These are phyloP conservation scores for Pyrenopolyporus hunteri DNA, from an alignment of 495 filamentous ascomycete genomes.

Conservation along the genomic window DNA sequence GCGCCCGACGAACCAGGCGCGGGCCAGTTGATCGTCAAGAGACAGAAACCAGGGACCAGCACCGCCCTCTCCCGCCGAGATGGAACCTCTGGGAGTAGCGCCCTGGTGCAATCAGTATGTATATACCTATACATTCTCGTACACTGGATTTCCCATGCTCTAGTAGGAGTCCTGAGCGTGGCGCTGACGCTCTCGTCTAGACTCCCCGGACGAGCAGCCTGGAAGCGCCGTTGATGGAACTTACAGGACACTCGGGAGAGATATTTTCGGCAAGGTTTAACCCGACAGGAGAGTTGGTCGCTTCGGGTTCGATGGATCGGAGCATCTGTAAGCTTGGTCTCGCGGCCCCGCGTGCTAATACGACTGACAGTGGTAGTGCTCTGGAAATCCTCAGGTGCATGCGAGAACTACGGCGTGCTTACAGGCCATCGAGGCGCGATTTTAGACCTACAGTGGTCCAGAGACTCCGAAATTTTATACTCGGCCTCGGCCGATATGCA, in stretches of 20 bases:
- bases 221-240: conserved; percentile 93
- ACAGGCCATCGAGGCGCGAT: conserved; percentile 89
- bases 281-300: conserved; percentile 82
- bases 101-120: conserved; percentile 85
- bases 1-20: conserved; percentile 78
- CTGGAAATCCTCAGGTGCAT: conserved; percentile 90
- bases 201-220: conserved; percentile 82
- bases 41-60: conserved; percentile 78
- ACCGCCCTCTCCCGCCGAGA: conserved; percentile 67
- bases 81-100: conserved; percentile 67
- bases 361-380: conserved; percentile 63
- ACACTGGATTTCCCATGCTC: too few species aligned
- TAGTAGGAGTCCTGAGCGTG: neutral
- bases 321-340: conserved; percentile 70
- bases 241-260: conserved; percentile 80
- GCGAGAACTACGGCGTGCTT: conserved; percentile 89
- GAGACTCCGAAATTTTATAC: conserved; percentile 88
- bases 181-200: conserved; percentile 52
- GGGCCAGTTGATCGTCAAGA: conserved; percentile 86
- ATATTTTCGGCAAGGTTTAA: conserved; percentile 93
- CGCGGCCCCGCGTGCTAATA: neutral
- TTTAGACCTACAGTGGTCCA: conserved; percentile 94
- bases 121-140: neutral
- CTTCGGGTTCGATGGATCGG: conserved; percentile 94
- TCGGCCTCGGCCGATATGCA: conserved; percentile 93